Evolutionary conservation across 2,329 filamentous ascomycete genomes (phyloP).

Genomic region (Cladosporium colombiae): DNA sequence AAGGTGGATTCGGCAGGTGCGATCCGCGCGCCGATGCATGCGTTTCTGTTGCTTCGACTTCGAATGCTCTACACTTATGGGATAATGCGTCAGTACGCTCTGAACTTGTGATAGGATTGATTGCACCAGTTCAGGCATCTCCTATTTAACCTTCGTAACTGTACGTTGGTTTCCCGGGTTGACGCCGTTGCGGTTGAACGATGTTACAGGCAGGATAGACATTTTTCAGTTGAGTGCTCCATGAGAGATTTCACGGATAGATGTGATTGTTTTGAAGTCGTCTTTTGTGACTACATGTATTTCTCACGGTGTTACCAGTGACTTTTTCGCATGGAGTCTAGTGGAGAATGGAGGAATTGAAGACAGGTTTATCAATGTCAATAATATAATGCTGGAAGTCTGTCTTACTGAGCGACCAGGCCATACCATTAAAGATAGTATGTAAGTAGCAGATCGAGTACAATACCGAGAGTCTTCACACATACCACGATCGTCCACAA

Average conservation of each 20-base stretch:
- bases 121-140: neutral
- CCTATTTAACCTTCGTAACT: neutral
- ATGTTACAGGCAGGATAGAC: neutral
- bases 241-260: neutral
- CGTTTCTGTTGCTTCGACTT: neutral
- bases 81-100: rapidly evolving
- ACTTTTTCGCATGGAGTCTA: too few relatives aligned
- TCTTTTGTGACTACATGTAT: too few relatives aligned
- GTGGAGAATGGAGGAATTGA: too few relatives aligned
- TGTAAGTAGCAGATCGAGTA: neutral
- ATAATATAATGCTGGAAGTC: neutral
- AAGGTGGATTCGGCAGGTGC: neutral
- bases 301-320: too few relatives aligned
- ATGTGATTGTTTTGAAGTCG: neutral
- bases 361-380: too few relatives aligned
- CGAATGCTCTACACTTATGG: neutral
- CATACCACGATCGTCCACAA: neutral
- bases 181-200: neutral
- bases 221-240: neutral
- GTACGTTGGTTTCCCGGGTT: neutral
- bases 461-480: neutral
- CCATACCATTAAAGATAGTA: neutral
- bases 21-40: neutral
- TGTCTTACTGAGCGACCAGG: neutral
- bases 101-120: neutral